Evolutionary conservation across 768 basidiomycete species (phyloP).

Genomic region (Serendipita sp.): DNA sequence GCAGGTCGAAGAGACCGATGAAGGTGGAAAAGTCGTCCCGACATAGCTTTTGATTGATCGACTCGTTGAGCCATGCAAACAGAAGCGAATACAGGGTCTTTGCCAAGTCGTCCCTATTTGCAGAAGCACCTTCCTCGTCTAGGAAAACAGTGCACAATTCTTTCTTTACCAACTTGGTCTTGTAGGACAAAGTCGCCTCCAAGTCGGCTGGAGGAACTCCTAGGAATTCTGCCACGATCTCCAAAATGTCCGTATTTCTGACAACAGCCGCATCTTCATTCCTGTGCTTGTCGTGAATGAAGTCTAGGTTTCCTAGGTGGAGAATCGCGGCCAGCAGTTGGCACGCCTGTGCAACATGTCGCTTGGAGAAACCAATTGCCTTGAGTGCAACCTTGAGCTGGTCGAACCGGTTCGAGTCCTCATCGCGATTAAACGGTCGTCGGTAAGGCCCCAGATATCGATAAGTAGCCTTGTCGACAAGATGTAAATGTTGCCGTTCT

Average conservation of each 20-base stretch:
- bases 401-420: slow-evolving; percentile 78
- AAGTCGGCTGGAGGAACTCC: slow-evolving; percentile 60
- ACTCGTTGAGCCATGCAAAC: slow-evolving; percentile 92
- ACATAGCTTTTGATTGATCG: slow-evolving; percentile 90
- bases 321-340: slow-evolving; percentile 91
- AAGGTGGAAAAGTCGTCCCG: slow-evolving; percentile 84
- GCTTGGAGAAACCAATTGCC: slow-evolving; percentile 81
- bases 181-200: slow-evolving; percentile 74
- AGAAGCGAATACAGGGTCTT: slow-evolving; percentile 86
- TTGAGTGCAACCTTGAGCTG: slow-evolving; percentile 92
- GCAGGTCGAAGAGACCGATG: slow-evolving; percentile 86
- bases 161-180: slow-evolving; percentile 83
- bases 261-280: slow-evolving; percentile 92
- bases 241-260: slow-evolving; percentile 65
- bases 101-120: slow-evolving; percentile 87
- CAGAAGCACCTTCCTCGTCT: slow-evolving; percentile 82
- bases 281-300: slow-evolving; percentile 60
- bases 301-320: slow-evolving; percentile 91
- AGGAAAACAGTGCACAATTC: slow-evolving; percentile 96
- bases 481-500: slow-evolving; percentile 74
- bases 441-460: slow-evolving; percentile 58
- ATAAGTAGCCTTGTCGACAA: slow-evolving; percentile 66
- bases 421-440: slow-evolving; percentile 37
- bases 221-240: slow-evolving; percentile 77
- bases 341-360: slow-evolving; percentile 88